Evolutionary conservation across 164 flowering plant species (phyloP), one percentile per base, ranked within the genome.

Genomic region (Macadamia tetraphylla): DNA sequence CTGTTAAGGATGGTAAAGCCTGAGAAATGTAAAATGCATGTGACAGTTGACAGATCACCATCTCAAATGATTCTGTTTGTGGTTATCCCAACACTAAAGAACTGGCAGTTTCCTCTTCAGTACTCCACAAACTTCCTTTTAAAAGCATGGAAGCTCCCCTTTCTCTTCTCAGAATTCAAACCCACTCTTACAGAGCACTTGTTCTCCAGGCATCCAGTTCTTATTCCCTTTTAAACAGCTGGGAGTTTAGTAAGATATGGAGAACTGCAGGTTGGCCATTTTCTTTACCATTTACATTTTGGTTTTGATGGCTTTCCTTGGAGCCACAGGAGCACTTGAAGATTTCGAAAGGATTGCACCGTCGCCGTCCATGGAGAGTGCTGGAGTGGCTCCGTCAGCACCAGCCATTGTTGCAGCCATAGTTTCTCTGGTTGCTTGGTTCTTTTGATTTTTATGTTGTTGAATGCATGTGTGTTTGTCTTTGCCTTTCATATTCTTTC

Each of bases 321-420:
- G 69, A 6, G 61, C 67, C 2, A 32, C 71, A 0, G 67, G 58
- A 31, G 63, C 15, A 6, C 11, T 29, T 29, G 77, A 79, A 63
- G 71, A 79, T 64, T 58, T 64, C 0, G 78, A 74, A 18, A 73
- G 23, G 40, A 69, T 77, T 15, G 75, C 82, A 23, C 82, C 81
- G 1, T 49, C 81, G 0, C 85, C 78, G 1, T 68, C 66, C 44
- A 79, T 82, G 80, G 65, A 79, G 62, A 79, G 71, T 44, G 69
- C 65, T 35, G 82, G 65, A 13, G 59, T 49, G 5, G 63, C 62
- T 61, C 58, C 74, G 15, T 67, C 51, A 51, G 76, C 63, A 42
- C 77, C 82, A 3, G 77, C 71, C 52, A 42, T 69, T 55, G 46
- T 71, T 66, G 81, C 79, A 14, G 81, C 72, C 18, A 23, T 71